Evolutionary conservation across 768 basidiomycete genomes (phyloP).

Genomic region (Hemileccinum impolitum): DNA sequence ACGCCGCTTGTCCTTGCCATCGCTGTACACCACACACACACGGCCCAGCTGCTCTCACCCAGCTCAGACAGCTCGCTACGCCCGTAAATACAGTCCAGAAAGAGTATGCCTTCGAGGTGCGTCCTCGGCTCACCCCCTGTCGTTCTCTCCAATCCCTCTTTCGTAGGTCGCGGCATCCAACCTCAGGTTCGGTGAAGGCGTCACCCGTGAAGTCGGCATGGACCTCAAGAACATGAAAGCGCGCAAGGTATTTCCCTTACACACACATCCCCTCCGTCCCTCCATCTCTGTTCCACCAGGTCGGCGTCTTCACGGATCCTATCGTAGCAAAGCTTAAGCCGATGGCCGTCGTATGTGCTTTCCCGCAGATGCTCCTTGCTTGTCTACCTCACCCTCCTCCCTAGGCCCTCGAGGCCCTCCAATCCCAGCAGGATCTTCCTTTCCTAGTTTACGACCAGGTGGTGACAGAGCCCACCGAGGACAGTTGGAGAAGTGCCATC

Average conservation of each 20-base stretch:
- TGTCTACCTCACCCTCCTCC: not conserved
- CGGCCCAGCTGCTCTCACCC: constrained; percentile 47
- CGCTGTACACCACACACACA: constrained; percentile 42
- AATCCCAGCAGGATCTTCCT: constrained; percentile 68
- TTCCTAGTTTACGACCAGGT: constrained; percentile 83
- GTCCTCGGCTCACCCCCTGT: constrained; percentile 2
- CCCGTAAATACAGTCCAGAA: constrained; percentile 71
- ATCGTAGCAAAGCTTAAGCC: constrained; percentile 78
- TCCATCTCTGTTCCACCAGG: constrained; percentile 42
- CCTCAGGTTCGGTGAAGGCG: constrained; percentile 85
- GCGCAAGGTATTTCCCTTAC: constrained; percentile 53
- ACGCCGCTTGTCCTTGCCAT: constrained; percentile 78
- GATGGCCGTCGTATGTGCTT: constrained; percentile 68
- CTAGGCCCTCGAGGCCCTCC: constrained; percentile 77
- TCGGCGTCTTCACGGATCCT: constrained; percentile 91
- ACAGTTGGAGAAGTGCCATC: constrained; percentile 85
- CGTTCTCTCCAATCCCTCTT: not conserved
- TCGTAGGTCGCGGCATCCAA: constrained; percentile 80
- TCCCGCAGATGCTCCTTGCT: not conserved
- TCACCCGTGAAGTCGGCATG: constrained; percentile 88
- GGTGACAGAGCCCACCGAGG: constrained; percentile 89
- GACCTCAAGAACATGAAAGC: constrained; percentile 93
- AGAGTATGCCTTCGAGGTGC: constrained; percentile 90
- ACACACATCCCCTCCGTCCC: constrained; percentile 1
- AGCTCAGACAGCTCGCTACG: constrained; percentile 72